These are phyloP conservation scores for Nicotiana rustica DNA, from an alignment of 305 asterid species.

Conservation along the genomic window DNA sequence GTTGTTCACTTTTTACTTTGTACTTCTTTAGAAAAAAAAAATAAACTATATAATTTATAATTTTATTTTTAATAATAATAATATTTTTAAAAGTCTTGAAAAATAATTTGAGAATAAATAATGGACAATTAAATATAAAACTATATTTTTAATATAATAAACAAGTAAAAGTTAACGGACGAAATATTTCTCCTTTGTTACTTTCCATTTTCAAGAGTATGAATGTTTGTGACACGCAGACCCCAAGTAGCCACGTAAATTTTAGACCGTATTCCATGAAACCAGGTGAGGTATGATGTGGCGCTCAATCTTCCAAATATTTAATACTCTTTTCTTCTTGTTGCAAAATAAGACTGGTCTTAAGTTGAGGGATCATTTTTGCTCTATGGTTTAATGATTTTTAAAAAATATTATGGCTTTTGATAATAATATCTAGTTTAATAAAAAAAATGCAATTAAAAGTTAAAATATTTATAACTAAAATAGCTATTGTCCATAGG, in stretches of 20 bases:
- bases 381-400: background rate
- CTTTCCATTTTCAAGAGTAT: background rate
- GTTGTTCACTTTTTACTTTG: too few relatives aligned
- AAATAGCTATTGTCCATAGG: background rate
- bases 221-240: background rate
- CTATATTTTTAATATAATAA: too few relatives aligned
- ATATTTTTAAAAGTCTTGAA: too few relatives aligned
- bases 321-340: background rate
- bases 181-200: background rate
- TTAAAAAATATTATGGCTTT: too few relatives aligned
- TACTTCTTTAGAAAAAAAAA: too few relatives aligned
- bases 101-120: too few relatives aligned
- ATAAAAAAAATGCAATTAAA: background rate
- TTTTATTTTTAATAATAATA: too few relatives aligned
- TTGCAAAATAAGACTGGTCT: background rate
- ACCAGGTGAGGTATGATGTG: background rate
- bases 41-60: too few relatives aligned
- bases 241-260: background rate
- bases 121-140: too few relatives aligned
- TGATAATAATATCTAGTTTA: background rate
- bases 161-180: too few relatives aligned
- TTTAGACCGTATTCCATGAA: background rate
- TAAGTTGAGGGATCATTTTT: background rate
- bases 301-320: background rate
- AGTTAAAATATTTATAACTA: background rate